Evolutionary conservation across 768 basidiomycete species (phyloP), one percentile per base, ranked within the genome.

Genomic region (Epithele typhae): DNA sequence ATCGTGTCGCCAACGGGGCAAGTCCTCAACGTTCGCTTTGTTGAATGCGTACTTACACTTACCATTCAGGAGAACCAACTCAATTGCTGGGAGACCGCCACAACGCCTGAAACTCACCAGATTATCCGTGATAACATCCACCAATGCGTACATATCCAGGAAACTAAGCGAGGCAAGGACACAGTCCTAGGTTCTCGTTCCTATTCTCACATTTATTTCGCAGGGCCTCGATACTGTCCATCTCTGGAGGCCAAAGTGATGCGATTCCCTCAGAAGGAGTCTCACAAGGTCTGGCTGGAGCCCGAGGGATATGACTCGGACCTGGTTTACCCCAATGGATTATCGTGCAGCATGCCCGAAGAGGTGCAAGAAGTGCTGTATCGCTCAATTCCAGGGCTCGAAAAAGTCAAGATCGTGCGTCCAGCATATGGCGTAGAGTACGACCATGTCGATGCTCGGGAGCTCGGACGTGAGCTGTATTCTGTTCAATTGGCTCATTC

Each of bases 391-490:
- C 82, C 81, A 1, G 92, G 92, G 0, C 68, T 95, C 22, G 89
- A 93, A 65, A 82, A 85, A 22, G 92, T 84, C 23, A 78, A 84
- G 58, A 86, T 95, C 75, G 76, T 88, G 4, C 69, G 75, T 54
- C 92, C 92, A 1, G 92, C 90, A 0, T 95, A 94, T 66, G 92
- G 92, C 2, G 90, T 95, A 25, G 91, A 95, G 62, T 95, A 95
- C 53, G 92, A 95, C 59, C 82, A 90, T 58, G 74, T 95, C 10
- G 91, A 95, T 67, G 85, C 92, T 8, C 70, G 88, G 18, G 92
- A 93, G 53, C 74, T 95, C 30, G 69, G 68, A 24, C 69, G 89
- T 89, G 52, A 54, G 86, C 74, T 18, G 14, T 14, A 19, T 22
- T 33, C 22, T 37, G 6, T 39, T 37, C 27, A n/a, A 52, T 8